Base-by-base conservation (phyloP, 1,284 basidiomycete genomes). In the Takashimella koratensis region DNA sequence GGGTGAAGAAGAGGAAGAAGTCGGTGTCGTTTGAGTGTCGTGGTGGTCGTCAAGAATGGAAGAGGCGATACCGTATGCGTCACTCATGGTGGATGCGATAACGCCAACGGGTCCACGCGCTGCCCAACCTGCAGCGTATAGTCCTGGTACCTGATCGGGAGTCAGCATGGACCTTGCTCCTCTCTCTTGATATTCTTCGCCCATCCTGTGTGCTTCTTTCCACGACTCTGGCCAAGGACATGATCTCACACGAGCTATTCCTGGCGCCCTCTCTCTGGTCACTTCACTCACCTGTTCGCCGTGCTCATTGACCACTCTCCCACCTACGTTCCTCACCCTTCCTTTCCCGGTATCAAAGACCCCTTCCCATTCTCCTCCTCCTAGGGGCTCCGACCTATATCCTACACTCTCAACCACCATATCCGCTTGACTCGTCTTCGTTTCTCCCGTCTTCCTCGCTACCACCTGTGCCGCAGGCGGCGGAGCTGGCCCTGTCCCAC, bases 91-190 rank as follows among this genome's bases (percentile, higher is more conserved):
- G 16, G 86, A 82, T 0, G 91, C 94, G 45, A 98, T 83, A 12
- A 98, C 93, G 4, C 96, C 95, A 44, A 85, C 86, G 0, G 95
- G 93, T 21, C 95, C 96, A 11, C 84, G 84, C 0, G 92, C 88
- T 0, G 91, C 86, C 96, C 96, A 98, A 2, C 95, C 95, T 1
- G 90, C 87, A 2, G 90, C 87, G 70, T 97, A 98, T n/a, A 91
- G 79, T 39, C 86, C 86, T 23, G 80, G 80, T 2, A 81, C 59
- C 68, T 77, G 58, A n/a, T n/a, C n/a, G n/a, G n/a, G n/a, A n/a
- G n/a, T n/a, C n/a, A n/a, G n/a, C n/a, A n/a, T n/a, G n/a, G n/a
- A n/a, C n/a, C n/a, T n/a, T n/a, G n/a, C n/a, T n/a, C n/a, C n/a
- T n/a, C n/a, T n/a, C n/a, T n/a, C n/a, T n/a, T 5, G 26, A n/a